These are phyloP conservation scores for Adansonia madagascariensis DNA, from an alignment of 441 rosid species.

Conservation along the genomic window DNA sequence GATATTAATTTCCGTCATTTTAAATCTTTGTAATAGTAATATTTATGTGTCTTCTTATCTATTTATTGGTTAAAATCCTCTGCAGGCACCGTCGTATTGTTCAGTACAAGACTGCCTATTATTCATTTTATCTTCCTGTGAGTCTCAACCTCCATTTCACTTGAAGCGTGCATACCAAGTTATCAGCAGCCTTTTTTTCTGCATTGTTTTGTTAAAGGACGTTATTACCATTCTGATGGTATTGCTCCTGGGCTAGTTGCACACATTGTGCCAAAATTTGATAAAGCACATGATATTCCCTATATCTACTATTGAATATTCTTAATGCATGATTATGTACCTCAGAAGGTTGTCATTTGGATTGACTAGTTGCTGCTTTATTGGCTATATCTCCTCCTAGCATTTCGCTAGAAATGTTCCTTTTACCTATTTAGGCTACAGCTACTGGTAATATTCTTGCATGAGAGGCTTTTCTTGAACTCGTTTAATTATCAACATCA, in stretches of 20 bases:
- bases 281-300: neutral
- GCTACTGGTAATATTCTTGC: neutral
- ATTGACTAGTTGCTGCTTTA: neutral
- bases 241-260: neutral
- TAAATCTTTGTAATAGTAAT: neutral
- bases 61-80: conserved; percentile 28
- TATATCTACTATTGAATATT: neutral
- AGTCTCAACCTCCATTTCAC: conserved; percentile 37
- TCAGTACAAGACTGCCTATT: conserved; percentile 25
- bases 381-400: conserved; percentile 7
- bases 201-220: neutral
- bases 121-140: conserved; percentile 30
- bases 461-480: neutral
- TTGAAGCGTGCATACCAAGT: neutral
- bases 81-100: conserved; percentile 83
- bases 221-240: neutral
- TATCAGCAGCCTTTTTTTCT: neutral
- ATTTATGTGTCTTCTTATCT: neutral
- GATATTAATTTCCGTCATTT: neutral
- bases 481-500: neutral
- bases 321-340: neutral
- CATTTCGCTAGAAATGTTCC: neutral
- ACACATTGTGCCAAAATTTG: neutral
- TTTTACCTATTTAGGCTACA: neutral
- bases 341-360: conserved; percentile 3